A percentile compares a stretch with the other conserved stretches of the same genome.
Evolutionary conservation across 345 rosid species (phyloP).

Genomic region (Abelmoschus esculentus): DNA sequence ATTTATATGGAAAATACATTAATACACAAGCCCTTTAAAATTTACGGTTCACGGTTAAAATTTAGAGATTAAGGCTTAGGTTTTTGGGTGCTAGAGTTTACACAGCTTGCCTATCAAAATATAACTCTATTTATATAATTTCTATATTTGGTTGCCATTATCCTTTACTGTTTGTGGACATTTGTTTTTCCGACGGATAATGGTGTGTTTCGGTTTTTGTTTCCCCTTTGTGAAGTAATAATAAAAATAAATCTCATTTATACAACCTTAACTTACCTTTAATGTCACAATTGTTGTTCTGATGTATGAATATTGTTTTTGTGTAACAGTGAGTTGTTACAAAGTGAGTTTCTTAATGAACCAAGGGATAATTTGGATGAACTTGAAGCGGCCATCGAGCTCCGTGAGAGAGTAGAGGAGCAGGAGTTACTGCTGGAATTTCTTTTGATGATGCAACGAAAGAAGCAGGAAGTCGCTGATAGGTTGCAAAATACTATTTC

Average conservation of each 20-base stretch:
- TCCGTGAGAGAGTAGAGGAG: conserved; percentile 72
- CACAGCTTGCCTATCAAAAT: neutral
- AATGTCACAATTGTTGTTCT: too few species aligned
- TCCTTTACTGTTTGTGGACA: neutral
- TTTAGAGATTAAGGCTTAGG: too few species aligned
- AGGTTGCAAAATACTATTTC: conserved; percentile 60
- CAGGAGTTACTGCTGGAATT: conserved; percentile 85
- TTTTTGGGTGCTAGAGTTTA: too few species aligned
- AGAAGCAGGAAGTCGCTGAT: conserved; percentile 69
- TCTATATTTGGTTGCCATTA: neutral
- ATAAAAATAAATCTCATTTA: neutral
- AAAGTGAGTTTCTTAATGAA: conserved; percentile 78
- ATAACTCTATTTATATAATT: neutral
- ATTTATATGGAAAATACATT: neutral
- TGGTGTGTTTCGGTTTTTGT: neutral
- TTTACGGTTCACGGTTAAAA: too few species aligned
- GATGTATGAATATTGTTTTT: neutral
- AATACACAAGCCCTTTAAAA: too few species aligned
- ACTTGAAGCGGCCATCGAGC: conserved; percentile 78
- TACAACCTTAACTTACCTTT: neutral
- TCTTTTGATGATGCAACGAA: conserved; percentile 61
- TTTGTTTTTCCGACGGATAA: neutral
- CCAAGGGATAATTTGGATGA: conserved; percentile 68
- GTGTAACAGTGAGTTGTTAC: conserved; percentile 61
- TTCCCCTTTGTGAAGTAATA: neutral